Evolutionary conservation across 305 asterid species (phyloP), one percentile per base, ranked within the genome.

Genomic region (Fraxinus xanthoxyloides): DNA sequence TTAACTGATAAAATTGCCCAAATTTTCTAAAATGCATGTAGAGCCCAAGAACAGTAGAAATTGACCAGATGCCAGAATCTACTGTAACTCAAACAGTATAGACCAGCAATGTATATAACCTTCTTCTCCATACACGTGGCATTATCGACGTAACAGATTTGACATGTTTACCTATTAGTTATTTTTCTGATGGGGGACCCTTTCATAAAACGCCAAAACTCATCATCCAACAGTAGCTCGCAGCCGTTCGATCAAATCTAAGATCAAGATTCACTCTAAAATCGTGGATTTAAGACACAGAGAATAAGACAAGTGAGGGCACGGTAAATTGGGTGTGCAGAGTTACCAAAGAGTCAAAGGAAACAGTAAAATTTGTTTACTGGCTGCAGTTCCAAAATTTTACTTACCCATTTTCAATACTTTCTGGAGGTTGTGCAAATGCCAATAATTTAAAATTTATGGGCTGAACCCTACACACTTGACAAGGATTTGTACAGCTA

Each of bases 301-400:
- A 61, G 83, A 73, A 74, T 51, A 74, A 69, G 36, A 24, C 72
- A 36, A 80, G 28, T 4, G 73, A 28, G 1, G 23, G 24, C 72
- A 87, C 85, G 84, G 86, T 86, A 59, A 87, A 82, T 84, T 78
- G 63, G 3, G 56, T 23, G 67, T 28, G 82, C 88, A 77, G 65
- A 78, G 65, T 82, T 73, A 81, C 85, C 82, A 2, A 80, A 77
- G 43, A 77, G 90, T 87, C 92, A 89, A 88, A 82, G 30, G 73
- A 7, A 67, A 75, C 91, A 87, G 92, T 89, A 77, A 88, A 83
- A 77, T 35, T 69, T 79, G 85, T 46, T 80, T 12, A 3, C 56
- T 80, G 34, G 5, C 56, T 80, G 17, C 43, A 72, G 40, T 74
- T 85, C 79, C 79, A 63, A 48, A 56, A 4, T 56, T 43, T 3